phyloP scores from a whole-genome alignment of 768 basidiomycete species.

The Trametes coccinea region DNA sequence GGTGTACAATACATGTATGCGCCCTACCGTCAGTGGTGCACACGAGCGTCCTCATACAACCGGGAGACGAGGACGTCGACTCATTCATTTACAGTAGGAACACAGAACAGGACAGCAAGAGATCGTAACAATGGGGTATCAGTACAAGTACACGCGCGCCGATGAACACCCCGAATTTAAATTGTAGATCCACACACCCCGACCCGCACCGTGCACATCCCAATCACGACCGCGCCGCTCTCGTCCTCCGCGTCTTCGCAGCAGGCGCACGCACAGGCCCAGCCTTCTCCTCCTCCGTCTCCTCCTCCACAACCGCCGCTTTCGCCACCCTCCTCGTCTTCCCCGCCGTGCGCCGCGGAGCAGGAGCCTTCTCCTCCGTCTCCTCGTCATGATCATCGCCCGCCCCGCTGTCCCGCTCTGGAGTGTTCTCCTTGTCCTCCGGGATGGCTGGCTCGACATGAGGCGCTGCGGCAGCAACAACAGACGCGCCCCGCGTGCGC shows the following conservation, averaged over 20 bases:
- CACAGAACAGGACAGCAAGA: too few relatives aligned
- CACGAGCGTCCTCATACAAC: too few relatives aligned
- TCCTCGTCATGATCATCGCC: constrained; percentile 2
- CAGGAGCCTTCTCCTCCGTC: constrained; percentile 4
- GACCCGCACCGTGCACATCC: too few relatives aligned
- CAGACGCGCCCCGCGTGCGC: neutral
- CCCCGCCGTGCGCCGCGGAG: constrained; percentile 8
- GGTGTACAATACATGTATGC: too few relatives aligned
- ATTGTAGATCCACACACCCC: too few relatives aligned
- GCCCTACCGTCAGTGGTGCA: too few relatives aligned
- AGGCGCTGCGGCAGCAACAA: constrained; percentile 2
- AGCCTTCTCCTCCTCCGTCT: constrained; percentile 12
- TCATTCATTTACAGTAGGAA: too few relatives aligned
- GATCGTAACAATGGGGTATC: neutral
- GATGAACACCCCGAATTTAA: too few relatives aligned
- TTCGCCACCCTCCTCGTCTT: constrained; percentile 20
- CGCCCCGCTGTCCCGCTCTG: constrained; percentile 25
- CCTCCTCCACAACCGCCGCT: constrained; percentile 10
- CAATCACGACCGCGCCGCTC: constrained; percentile 20
- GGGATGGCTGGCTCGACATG: constrained; percentile 8
- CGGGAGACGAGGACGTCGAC: too few relatives aligned
- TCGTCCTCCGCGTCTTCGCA: constrained; percentile 20
- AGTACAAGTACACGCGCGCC: neutral
- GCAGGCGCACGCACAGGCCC: neutral
- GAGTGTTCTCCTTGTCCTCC: constrained; percentile 38